phyloP scores from a whole-genome alignment of 2,329 filamentous ascomycete genomes.

The Bipolaris sorokiniana region DNA sequence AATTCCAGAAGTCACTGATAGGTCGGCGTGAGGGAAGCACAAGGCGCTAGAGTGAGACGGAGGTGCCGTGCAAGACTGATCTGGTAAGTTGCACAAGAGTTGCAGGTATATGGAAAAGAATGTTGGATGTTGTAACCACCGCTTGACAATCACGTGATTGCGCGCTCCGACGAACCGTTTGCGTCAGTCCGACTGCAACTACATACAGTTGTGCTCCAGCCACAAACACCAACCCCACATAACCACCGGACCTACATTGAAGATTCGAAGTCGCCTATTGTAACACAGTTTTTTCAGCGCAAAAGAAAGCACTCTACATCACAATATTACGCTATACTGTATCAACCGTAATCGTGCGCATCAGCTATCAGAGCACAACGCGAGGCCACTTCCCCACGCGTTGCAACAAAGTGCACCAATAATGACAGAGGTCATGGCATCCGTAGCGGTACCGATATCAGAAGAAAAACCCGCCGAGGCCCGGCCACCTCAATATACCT shows the following conservation, averaged over 20 bases:
- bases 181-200: not conserved
- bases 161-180: slow-evolving; percentile 7
- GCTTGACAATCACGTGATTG: slow-evolving; percentile 14
- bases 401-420: not conserved
- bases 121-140: not conserved
- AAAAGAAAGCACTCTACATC: not conserved
- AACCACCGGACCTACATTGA: not conserved
- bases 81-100: slow-evolving; percentile 10
- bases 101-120: slow-evolving; percentile 3
- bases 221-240: not conserved
- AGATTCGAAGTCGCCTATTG: not conserved
- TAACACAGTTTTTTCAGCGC: not conserved
- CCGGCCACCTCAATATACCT: slow-evolving; percentile 62
- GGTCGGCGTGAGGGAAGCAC: not conserved
- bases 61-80: slow-evolving; percentile 4
- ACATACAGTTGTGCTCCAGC: not conserved
- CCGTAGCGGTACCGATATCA: slow-evolving; percentile 18
- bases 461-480: slow-evolving; percentile 40
- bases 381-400: not conserved
- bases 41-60: slow-evolving; percentile 1
- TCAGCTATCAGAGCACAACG: not conserved
- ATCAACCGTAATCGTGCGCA: not conserved
- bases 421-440: slow-evolving; percentile 45
- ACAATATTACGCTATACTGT: not conserved
- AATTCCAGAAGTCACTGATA: slow-evolving; percentile 6